A percentile compares a stretch with the other conserved stretches of the same genome.
phyloP scores from a whole-genome alignment of 306 rosid species.

The Medicago lupulina region DNA sequence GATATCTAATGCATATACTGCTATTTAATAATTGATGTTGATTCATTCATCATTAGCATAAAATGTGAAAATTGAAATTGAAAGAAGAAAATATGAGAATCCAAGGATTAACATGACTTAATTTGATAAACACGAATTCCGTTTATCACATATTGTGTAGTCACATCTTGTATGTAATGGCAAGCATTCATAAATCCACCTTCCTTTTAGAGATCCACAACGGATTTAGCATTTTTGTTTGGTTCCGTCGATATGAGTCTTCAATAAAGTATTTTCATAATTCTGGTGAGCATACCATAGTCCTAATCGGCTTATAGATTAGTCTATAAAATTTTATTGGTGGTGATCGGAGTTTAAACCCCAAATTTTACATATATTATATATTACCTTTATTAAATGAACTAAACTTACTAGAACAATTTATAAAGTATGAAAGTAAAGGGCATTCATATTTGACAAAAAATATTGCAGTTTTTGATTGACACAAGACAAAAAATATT shows the following conservation, averaged over 20 bases:
- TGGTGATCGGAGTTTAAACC: too few species aligned
- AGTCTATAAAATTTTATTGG: too few species aligned
- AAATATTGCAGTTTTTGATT: too few species aligned
- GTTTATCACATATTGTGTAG: constrained; percentile 32
- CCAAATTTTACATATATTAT: too few species aligned
- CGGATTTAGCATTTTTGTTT: not conserved
- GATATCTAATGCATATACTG: constrained; percentile 12
- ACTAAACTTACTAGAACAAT: too few species aligned
- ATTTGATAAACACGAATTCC: constrained; percentile 12
- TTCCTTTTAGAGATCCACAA: constrained; percentile 24
- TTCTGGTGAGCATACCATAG: too few species aligned
- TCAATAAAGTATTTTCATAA: not conserved
- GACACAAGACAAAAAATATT: not conserved
- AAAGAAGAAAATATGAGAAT: not conserved
- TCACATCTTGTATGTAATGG: constrained; percentile 39
- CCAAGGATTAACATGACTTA: constrained; percentile 13
- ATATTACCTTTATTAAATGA: too few species aligned
- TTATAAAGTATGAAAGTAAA: too few species aligned
- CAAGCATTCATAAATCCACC: constrained; percentile 18
- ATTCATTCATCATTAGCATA: constrained; percentile 30
- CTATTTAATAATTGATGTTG: constrained; percentile 34
- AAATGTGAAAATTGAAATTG: constrained; percentile 3
- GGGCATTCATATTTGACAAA: too few species aligned
- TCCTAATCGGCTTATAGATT: too few species aligned
- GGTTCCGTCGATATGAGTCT: not conserved